phyloP scores from a whole-genome alignment of 805 yeast genomes.

The Torulaspora indica region DNA sequence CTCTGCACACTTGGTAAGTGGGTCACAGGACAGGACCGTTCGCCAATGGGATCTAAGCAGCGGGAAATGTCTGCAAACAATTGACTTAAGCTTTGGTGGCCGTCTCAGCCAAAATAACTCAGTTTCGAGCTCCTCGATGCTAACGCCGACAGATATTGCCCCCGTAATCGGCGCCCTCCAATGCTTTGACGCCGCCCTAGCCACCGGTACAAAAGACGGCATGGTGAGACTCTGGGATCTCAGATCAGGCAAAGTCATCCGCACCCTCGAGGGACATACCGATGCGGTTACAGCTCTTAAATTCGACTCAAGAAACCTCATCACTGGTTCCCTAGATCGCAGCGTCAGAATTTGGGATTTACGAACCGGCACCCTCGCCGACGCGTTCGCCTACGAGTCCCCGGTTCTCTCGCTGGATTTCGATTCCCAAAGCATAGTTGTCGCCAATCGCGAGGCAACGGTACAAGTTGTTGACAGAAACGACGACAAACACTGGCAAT shows the following conservation, averaged over 20 bases:
- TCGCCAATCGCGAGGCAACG: conserved; percentile 44
- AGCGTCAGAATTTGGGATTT: conserved; percentile 70
- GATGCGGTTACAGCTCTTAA: conserved; percentile 63
- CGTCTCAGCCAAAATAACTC: conserved; percentile 15
- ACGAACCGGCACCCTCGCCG: conserved; percentile 57
- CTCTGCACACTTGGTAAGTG: conserved; percentile 54
- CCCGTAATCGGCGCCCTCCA: conserved; percentile 64
- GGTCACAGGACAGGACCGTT: conserved; percentile 66
- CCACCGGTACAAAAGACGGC: conserved; percentile 76
- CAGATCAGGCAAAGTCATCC: conserved; percentile 60
- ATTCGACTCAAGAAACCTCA: conserved; percentile 60
- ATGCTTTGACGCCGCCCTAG: conserved; percentile 69
- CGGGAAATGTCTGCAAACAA: conserved; percentile 64
- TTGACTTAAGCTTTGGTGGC: conserved; percentile 48
- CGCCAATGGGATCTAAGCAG: conserved; percentile 69
- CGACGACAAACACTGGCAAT: conserved; percentile 48
- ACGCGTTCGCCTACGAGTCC: conserved; percentile 56
- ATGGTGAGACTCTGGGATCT: conserved; percentile 72
- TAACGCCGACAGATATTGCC: conserved; percentile 13
- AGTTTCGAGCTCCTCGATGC: conserved; percentile 8
- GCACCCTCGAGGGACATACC: conserved; percentile 62
- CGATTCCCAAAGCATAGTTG: conserved; percentile 52
- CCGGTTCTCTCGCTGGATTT: conserved; percentile 56
- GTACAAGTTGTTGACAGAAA: conserved; percentile 57
- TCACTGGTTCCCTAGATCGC: conserved; percentile 61